Base-by-base conservation (phyloP, 2,329 filamentous ascomycete species). In the Colletotrichum destructivum region DNA sequence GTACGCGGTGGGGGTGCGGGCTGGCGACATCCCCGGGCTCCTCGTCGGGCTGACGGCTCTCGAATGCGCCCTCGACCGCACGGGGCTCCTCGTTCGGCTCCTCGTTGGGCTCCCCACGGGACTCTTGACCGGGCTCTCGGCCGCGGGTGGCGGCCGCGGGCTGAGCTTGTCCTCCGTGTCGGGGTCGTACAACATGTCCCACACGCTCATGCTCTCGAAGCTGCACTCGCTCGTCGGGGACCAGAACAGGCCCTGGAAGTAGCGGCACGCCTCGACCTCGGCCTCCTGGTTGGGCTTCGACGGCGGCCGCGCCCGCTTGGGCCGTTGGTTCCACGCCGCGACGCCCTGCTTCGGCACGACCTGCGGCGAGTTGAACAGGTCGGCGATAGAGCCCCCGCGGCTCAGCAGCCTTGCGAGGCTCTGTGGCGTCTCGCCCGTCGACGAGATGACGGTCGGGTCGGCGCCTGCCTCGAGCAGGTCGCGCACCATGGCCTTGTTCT, bases 381-480 rank as follows among this genome's bases (percentile, higher is more conserved):
- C 71, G 13, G 66, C 67, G 8, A 74, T 71, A 31, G 73, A 64
- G 16, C 66, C 35, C 2, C 35, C 64, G 42, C 69, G 40, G 2
- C 62, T 67, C 42, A 74, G 31, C 52, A 74, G 40, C 12, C 52
- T 31, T 2, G 73, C 73, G 7, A 74, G 42, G 21, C 63, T 69
- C 55, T 72, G 71, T 35, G 73, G 71, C 35, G 73, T 74, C 71
- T 74, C 73, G 23, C 73, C 73, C 40, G 63, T 71, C 8, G 73
- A 44, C 7, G 60, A 66, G 15, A 74, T 71, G 7, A 74, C 71
- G 2, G 73, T 74, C 47, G 71, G 68, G 46, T 74, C 73, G 21
- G 73, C 68, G 4, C 73, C 73, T 4, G 73, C 73, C 61, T 74
- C 73, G 6, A 74, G 52, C 13, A 74, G 35, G 16, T 74, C 73